These are phyloP conservation scores for Phytophthora pluvialis DNA, from an alignment of 352 stramenopile species.

Conservation along the genomic window DNA sequence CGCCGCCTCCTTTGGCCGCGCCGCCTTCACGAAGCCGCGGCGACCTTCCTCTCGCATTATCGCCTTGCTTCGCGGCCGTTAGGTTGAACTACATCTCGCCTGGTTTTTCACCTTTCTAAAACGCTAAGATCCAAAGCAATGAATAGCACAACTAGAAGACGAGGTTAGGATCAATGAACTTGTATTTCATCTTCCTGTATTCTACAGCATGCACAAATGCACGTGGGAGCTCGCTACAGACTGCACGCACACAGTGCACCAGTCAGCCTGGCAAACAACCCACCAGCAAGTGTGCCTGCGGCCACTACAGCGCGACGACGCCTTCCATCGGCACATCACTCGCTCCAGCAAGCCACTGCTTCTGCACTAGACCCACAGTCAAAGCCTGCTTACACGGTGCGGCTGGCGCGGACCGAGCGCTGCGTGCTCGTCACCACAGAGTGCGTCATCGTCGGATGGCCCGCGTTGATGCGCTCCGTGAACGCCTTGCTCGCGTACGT, in stretches of 20 bases:
- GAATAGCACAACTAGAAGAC: not conserved
- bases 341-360: conserved; percentile 16
- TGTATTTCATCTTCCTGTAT: conserved; percentile 34
- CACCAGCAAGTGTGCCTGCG: conserved; percentile 3
- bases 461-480: conserved; percentile 74
- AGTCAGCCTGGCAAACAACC: not conserved
- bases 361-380: conserved; percentile 4
- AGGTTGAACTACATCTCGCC: conserved; percentile 15
- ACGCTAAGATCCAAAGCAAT: not conserved
- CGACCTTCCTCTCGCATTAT: conserved; percentile 25
- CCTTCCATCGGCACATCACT: conserved; percentile 29
- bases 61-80: not conserved
- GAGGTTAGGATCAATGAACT: conserved; percentile 4
- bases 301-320: conserved; percentile 1
- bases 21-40: conserved; percentile 15
- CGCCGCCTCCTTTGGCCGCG: conserved; percentile 2
- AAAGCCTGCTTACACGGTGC: conserved; percentile 54
- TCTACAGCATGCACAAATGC: conserved; percentile 39
- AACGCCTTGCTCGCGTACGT: conserved; percentile 71
- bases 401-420: conserved; percentile 67
- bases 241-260: not conserved
- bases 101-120: not conserved
- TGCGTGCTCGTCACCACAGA: conserved; percentile 61
- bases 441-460: conserved; percentile 68
- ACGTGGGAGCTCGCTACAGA: not conserved